These are phyloP conservation scores for Cutaneotrichosporon sp. DNA, from an alignment of 1,284 basidiomycete species.

Conservation along the genomic window DNA sequence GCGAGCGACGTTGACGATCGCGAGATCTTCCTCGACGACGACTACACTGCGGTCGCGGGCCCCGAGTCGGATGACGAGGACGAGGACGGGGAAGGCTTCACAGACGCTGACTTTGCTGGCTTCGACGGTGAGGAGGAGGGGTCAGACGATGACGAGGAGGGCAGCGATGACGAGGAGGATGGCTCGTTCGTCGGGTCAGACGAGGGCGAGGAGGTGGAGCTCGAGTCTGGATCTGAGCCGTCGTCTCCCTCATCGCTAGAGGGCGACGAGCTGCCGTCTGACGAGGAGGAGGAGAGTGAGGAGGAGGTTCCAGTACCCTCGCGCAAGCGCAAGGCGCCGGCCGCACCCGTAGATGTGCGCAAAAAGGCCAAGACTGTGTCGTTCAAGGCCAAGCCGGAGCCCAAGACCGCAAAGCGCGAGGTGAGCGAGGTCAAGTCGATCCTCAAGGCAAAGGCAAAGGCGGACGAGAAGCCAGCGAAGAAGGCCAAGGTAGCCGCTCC, in stretches of 20 bases:
- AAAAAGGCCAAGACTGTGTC: constrained; percentile 34
- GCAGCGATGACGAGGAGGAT: constrained; percentile 37
- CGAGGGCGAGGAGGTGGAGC: constrained; percentile 49
- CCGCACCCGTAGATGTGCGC: constrained; percentile 16
- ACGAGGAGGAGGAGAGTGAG: constrained; percentile 38
- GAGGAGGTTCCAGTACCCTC: constrained; percentile 29
- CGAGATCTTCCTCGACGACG: constrained; percentile 59
- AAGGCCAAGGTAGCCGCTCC: constrained; percentile 24
- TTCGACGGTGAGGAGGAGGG: constrained; percentile 35
- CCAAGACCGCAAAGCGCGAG: constrained; percentile 12
- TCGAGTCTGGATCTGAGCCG: constrained; percentile 48
- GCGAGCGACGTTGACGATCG: constrained; percentile 60
- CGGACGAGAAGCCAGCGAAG: constrained; percentile 9
- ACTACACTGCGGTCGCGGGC: constrained; percentile 53
- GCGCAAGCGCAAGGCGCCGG: constrained; percentile 27
- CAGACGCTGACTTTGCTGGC: constrained; percentile 44
- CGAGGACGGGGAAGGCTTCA: constrained; percentile 35
- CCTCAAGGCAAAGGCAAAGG: constrained; percentile 8
- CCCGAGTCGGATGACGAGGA: constrained; percentile 48
- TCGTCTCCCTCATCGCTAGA: constrained; percentile 36
- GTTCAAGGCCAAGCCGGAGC: constrained; percentile 34
- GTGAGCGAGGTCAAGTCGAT: constrained; percentile 21
- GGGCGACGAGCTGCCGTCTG: constrained; percentile 11
- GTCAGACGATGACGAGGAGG: constrained; percentile 35
- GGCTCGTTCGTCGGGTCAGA: constrained; percentile 36